These are phyloP conservation scores for Biscogniauxia sp. DNA, from an alignment of 2,329 filamentous ascomycete genomes.

Conservation along the genomic window DNA sequence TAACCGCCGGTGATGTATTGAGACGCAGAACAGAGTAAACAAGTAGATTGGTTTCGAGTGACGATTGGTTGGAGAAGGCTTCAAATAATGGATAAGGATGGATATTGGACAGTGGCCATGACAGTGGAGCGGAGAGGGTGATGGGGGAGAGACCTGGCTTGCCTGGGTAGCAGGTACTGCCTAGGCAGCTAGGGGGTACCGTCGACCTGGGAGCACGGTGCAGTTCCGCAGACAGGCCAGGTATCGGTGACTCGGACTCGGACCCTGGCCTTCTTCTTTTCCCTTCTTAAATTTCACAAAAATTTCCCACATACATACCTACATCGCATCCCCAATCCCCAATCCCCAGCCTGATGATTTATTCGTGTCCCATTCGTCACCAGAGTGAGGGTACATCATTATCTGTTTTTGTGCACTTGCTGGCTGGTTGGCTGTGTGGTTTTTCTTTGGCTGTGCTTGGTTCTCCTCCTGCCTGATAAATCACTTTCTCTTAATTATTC, in stretches of 20 bases:
- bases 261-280: constrained; percentile 9
- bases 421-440: not conserved
- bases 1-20: constrained; percentile 13
- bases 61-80: constrained; percentile 23
- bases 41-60: constrained; percentile 17
- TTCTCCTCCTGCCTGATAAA: not conserved
- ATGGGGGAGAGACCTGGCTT: too few species aligned
- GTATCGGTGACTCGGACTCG: constrained; percentile 18
- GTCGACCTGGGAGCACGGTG: constrained; percentile 15
- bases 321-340: constrained; percentile 4
- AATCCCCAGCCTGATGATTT: constrained; percentile 32
- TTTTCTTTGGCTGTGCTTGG: constrained; percentile 1
- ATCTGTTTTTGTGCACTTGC: constrained; percentile 31
- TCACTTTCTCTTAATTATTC: not conserved
- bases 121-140: constrained; percentile 8
- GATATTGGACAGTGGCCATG: constrained; percentile 28
- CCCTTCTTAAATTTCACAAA: constrained; percentile 29
- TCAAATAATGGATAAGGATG: constrained; percentile 18
- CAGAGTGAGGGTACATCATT: constrained; percentile 27
- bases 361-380: constrained; percentile 19
- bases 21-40: constrained; percentile 28
- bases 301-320: constrained; percentile 24
- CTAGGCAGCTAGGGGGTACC: constrained; percentile 17
- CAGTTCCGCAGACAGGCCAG: constrained; percentile 6
- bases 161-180: not conserved